Percentiles rank a stretch among this genome's conserved stretches.
Conservation (phyloP, 139 green algal species). For the Spirogloea muscicola region DNA sequence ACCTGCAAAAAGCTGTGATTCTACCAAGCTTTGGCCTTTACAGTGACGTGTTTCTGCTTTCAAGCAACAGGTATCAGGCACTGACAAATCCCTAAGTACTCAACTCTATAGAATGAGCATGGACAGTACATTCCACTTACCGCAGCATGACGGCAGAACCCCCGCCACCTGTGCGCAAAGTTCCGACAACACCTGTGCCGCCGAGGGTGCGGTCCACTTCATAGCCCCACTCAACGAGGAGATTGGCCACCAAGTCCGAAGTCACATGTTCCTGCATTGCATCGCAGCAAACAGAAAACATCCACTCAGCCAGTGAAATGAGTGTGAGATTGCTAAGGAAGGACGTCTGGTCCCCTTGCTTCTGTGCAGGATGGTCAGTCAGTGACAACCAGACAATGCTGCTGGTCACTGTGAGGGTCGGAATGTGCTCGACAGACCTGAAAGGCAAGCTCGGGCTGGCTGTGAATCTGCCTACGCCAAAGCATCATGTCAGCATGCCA, state of each 20-base stretch:
- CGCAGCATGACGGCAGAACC: slow-evolving; percentile 26
- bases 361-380: too few relatives aligned
- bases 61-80: neutral
- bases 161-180: slow-evolving; percentile 1
- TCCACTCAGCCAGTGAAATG: neutral
- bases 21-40: neutral
- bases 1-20: neutral
- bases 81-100: neutral
- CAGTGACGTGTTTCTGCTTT: neutral
- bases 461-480: slow-evolving; percentile 39
- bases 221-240: slow-evolving; percentile 43
- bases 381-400: too few relatives aligned
- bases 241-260: slow-evolving; percentile 19
- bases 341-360: slow-evolving; percentile 1
- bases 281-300: neutral
- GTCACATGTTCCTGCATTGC: slow-evolving; percentile 22
- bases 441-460: slow-evolving; percentile 38
- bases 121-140: neutral
- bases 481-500: slow-evolving; percentile 37
- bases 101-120: neutral
- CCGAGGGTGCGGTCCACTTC: slow-evolving; percentile 28
- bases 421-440: slow-evolving; percentile 18
- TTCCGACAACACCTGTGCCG: slow-evolving; percentile 36
- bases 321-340: neutral
- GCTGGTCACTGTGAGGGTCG: too few relatives aligned